Evolutionary conservation across 2,329 filamentous ascomycete genomes (phyloP).

Genomic region (Venturia asperata): DNA sequence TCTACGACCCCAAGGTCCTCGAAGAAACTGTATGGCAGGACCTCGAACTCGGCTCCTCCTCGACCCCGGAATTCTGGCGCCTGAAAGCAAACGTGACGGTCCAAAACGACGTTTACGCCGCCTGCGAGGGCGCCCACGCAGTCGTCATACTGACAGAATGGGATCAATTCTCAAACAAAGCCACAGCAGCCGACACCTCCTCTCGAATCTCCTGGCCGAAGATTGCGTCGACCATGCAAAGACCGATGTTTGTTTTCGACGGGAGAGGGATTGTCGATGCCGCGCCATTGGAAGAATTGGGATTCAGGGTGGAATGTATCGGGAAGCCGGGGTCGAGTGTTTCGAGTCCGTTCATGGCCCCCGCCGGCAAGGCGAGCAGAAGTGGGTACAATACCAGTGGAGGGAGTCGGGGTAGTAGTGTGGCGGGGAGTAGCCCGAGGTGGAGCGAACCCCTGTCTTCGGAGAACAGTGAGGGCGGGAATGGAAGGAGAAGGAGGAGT

Average conservation of each 20-base stretch:
- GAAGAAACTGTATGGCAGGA: constrained; percentile 15
- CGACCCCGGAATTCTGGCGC: constrained; percentile 12
- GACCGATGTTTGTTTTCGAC: constrained; percentile 33
- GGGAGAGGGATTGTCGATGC: constrained; percentile 32
- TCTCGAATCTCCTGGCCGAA: constrained; percentile 28
- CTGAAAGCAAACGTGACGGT: constrained; percentile 20
- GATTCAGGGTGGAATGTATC: constrained; percentile 32
- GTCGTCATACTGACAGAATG: constrained; percentile 19
- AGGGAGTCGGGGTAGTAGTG: not conserved
- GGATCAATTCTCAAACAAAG: constrained; percentile 19
- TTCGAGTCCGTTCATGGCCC: not conserved
- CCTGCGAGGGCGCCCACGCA: constrained; percentile 15
- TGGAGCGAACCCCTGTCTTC: constrained; percentile 11
- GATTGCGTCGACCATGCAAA: constrained; percentile 29
- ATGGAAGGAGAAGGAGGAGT: constrained; percentile 3
- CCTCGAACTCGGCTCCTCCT: constrained; percentile 13
- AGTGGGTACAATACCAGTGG: not conserved
- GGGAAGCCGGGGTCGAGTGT: constrained; percentile 25
- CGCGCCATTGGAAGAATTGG: constrained; percentile 28
- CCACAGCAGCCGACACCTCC: not conserved
- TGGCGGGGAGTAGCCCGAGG: constrained; percentile 10
- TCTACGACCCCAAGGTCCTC: constrained; percentile 53
- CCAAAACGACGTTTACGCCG: constrained; percentile 20
- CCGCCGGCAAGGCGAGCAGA: not conserved
- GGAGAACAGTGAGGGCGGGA: constrained; percentile 11